Evolutionary conservation across 2,329 filamentous ascomycete species (phyloP).

Genomic region (Colletotrichum theobromicola): DNA sequence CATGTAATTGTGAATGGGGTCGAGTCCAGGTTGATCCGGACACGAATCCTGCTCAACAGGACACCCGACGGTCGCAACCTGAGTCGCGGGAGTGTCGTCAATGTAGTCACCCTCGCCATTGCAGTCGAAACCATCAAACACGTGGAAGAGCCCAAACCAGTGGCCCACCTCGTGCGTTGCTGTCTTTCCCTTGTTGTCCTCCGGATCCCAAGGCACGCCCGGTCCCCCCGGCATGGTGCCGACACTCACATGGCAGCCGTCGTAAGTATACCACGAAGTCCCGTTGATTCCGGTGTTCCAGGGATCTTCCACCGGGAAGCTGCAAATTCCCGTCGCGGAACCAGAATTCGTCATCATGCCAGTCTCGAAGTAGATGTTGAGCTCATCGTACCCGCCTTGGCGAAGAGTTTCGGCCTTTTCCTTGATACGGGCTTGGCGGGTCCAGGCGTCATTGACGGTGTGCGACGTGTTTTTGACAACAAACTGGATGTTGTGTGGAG

Average conservation of each 20-base stretch:
- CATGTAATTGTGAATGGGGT: slow-evolving; percentile 34
- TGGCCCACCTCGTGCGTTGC: slow-evolving; percentile 45
- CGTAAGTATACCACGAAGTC: slow-evolving; percentile 10
- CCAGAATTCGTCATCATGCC: slow-evolving; percentile 15
- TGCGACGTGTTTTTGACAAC: neutral
- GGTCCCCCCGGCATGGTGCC: slow-evolving; percentile 22
- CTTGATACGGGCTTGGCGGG: neutral
- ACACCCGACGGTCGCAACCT: slow-evolving; percentile 31
- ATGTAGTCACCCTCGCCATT: slow-evolving; percentile 35
- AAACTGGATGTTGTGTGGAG: slow-evolving; percentile 13
- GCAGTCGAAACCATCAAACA: slow-evolving; percentile 41
- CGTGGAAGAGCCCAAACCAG: slow-evolving; percentile 48
- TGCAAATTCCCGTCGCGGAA: slow-evolving; percentile 42
- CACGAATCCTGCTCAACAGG: slow-evolving; percentile 33
- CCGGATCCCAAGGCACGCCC: slow-evolving; percentile 16
- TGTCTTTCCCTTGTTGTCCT: slow-evolving; percentile 26
- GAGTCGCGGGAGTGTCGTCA: slow-evolving; percentile 35
- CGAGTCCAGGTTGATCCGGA: slow-evolving; percentile 25
- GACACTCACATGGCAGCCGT: slow-evolving; percentile 22
- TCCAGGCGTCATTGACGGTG: slow-evolving; percentile 17
- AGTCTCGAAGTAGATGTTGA: slow-evolving; percentile 47
- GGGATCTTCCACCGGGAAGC: slow-evolving; percentile 37
- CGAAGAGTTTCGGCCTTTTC: slow-evolving; percentile 25
- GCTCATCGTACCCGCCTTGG: slow-evolving; percentile 39
- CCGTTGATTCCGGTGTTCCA: slow-evolving; percentile 15